Evolutionary conservation across 1,139 yeast genomes (phyloP), one percentile per base, ranked within the genome.

Genomic region (Zygoascus meyerae): DNA sequence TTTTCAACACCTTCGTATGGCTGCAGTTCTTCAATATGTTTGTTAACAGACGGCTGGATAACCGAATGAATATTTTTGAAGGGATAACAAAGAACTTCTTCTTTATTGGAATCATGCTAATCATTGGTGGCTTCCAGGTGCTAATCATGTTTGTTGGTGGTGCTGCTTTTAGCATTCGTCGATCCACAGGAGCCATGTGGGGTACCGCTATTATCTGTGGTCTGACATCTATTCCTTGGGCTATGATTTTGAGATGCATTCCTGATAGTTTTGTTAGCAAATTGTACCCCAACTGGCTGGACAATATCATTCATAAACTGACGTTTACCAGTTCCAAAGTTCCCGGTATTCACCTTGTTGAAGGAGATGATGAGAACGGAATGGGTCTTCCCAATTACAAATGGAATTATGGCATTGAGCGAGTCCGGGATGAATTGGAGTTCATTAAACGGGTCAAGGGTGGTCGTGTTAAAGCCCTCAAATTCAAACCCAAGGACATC

Each of bases 71-170:
- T 66, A 86, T 92, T 65, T 82, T 85, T 61, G 83, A 79, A 58
- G 92, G 94, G 55, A 71, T 92, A 52, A 78, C 78, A 67, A 76
- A 89, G 65, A 92, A 92, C 65, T 79, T 79, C 73, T 89, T 86
- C 66, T 92, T 92, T 65, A 67, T 90, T 46, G 70, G 64, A 5
- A 89, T 92, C 58, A 79, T 86, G 11, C 55, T 67, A 2, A 73
- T 92, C 44, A 90, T 94, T 65, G 90, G 82, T 36, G 90, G 83
- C 10, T 78, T 81, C 64, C 98, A 94, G 68, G 71, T 90, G 6
- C 66, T 92, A 50, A 90, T 94, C 59, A 90, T 94, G 97, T 86
- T 81, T 68, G 92, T 87, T 53, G 99, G 99, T 46, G 98, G 98
- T 49, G 86, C 94, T 42, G 96, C 98, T 0, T 94, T 94, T 66